Evolutionary conservation across 768 basidiomycete genomes (phyloP), one percentile per base, ranked within the genome.

Genomic region (Tulasnella sp.): DNA sequence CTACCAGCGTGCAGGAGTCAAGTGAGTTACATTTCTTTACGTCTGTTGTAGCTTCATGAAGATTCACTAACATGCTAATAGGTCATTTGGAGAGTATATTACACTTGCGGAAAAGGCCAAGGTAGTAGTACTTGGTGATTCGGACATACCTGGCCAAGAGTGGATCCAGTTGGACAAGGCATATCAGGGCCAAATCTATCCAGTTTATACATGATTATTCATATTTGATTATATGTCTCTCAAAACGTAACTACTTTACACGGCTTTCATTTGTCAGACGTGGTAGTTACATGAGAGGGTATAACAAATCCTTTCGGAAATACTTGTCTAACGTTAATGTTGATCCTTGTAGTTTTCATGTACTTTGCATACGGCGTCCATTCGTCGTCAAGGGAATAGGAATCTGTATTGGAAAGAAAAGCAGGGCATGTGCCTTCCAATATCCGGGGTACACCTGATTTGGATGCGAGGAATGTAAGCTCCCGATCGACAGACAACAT

Each of bases 241-340:
- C 16, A 12, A 16, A 35, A 16, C 16, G 16, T 35, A 12, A 12
- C 12, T 16, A 35, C 34, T 12, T 12, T 35, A 12, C 12, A 12
- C 12, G 12, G 12, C 16, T 16, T 16, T 35, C 16, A 16, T 16
- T 12, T 35, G 34, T 12, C 34, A 12, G 34, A 12, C 12, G 34
- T 12, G 12, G 34, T 12, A 35, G 34, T 12, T 12, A 35, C 34
- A 35, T 16, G 12, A 16, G 34, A 12, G 16, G 16, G 34, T 35
- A 12, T 16, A 35, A 35, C 34, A 35, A 16, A 56, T 9, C 55
- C 55, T 28, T 22, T 37, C 20, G 55, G 55, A 35, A 56, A 56
- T 4, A 56, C 55, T 42, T 95, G 90, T 48, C 93, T 71, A 6
- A 89, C 87, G 58, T 96, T 96, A 50, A 96, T 71, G 61, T 96